These are phyloP conservation scores for Syzygium oleosum DNA, from an alignment of 345 rosid species.

Conservation along the genomic window DNA sequence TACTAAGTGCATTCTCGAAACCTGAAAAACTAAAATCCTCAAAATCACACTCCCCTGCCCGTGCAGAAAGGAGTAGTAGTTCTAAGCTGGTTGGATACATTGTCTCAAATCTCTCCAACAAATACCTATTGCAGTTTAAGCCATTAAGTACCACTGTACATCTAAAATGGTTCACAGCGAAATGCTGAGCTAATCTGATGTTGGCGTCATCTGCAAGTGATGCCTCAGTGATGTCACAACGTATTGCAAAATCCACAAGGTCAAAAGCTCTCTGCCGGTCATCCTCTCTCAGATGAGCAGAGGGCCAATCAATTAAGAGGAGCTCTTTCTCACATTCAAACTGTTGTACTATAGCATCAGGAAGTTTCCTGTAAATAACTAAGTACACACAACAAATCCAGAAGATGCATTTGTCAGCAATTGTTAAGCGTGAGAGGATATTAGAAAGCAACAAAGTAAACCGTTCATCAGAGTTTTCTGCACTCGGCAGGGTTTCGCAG, in stretches of 20 bases:
- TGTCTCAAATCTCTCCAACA: constrained; percentile 45
- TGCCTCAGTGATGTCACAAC: constrained; percentile 16
- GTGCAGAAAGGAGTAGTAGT: constrained; percentile 51
- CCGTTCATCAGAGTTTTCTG: constrained; percentile 48
- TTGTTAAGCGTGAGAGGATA: constrained; percentile 75
- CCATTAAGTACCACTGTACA: constrained; percentile 52
- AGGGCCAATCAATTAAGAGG: constrained; percentile 65
- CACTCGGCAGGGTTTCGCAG: constrained; percentile 27
- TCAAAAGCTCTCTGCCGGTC: constrained; percentile 45
- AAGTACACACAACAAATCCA: constrained; percentile 99
- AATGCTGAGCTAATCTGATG: constrained; percentile 33
- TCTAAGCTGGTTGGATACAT: constrained; percentile 63
- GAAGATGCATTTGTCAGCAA: constrained; percentile 91
- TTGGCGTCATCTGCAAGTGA: constrained; percentile 11
- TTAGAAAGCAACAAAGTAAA: constrained; percentile 55
- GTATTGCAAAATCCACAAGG: constrained; percentile 42
- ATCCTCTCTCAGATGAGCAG: constrained; percentile 35
- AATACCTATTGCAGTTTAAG: constrained; percentile 25
- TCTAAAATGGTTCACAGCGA: constrained; percentile 53
- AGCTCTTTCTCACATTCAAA: constrained; percentile 79
- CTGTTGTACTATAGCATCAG: constrained; percentile 54
- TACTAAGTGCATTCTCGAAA: constrained; percentile 61
- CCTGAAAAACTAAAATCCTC: constrained; percentile 25
- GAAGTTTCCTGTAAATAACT: constrained; percentile 94
- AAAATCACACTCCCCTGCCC: constrained; percentile 30